Evolutionary conservation across 2,329 filamentous ascomycete genomes (phyloP).

Genomic region (Aspergillus sp.): DNA sequence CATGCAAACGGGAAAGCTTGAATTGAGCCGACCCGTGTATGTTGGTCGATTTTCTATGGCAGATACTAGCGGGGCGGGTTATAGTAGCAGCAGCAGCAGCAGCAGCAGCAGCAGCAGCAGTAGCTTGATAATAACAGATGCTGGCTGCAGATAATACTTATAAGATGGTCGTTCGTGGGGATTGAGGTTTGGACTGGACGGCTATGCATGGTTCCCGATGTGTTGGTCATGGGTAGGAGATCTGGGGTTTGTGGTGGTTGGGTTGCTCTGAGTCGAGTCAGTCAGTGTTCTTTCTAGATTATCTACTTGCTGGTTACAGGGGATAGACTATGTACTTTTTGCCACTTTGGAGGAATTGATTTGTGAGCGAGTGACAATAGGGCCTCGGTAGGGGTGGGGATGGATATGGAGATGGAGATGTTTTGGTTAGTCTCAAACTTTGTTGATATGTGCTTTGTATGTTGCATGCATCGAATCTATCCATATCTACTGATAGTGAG

Average conservation of each 20-base stretch:
- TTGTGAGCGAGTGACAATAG: no score
- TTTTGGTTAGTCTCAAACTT: no score
- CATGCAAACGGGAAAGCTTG: neutral
- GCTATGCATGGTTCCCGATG: neutral
- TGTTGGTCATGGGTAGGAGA: neutral
- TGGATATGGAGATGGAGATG: no score
- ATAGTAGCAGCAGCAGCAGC: neutral
- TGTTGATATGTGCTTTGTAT: no score
- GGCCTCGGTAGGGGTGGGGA: no score
- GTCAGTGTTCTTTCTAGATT: no score
- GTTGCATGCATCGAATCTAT: no score
- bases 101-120: neutral
- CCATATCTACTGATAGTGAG: no score
- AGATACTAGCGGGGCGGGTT: neutral
- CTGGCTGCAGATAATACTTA: neutral
- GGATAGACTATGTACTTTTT: no score
- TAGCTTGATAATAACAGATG: neutral
- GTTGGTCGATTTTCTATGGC: neutral
- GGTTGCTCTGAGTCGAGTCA: neutral
- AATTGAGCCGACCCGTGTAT: neutral
- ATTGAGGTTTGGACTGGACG: neutral
- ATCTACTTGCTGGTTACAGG: no score
- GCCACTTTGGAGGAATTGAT: no score
- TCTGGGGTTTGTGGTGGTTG: neutral
- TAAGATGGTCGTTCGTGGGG: neutral